phyloP scores from a whole-genome alignment of 495 filamentous ascomycete species.

The Glarea lozoyensis region DNA sequence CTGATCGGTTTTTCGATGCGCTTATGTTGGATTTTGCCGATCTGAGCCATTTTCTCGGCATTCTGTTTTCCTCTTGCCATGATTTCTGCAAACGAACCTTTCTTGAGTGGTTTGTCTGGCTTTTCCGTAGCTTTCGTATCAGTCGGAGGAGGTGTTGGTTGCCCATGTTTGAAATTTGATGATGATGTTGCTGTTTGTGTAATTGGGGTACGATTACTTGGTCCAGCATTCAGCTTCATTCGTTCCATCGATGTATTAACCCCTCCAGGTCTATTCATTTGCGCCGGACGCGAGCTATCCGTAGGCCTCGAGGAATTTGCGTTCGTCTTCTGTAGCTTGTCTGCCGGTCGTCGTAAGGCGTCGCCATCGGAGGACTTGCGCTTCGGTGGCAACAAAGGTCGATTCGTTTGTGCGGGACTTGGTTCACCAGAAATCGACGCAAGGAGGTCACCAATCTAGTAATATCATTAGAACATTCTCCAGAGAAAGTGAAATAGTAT shows the following conservation, averaged over 20 bases:
- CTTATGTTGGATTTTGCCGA: conserved; percentile 49
- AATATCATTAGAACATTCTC: conserved; percentile 2
- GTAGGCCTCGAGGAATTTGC: conserved; percentile 18
- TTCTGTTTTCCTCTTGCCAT: conserved; percentile 54
- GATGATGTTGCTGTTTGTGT: not conserved
- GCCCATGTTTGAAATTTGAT: conserved; percentile 15
- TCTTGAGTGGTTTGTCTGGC: conserved; percentile 38
- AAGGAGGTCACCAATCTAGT: conserved; percentile 41
- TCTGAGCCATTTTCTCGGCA: conserved; percentile 33
- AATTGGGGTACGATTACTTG: conserved; percentile 11
- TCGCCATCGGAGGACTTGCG: conserved; percentile 39
- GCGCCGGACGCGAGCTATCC: conserved; percentile 21
- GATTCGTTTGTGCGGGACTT: conserved; percentile 22
- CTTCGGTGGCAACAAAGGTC: conserved; percentile 28
- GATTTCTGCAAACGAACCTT: conserved; percentile 58
- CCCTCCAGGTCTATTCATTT: conserved; percentile 19
- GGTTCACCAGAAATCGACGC: conserved; percentile 45
- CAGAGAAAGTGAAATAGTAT: not conserved
- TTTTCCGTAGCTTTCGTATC: conserved; percentile 3
- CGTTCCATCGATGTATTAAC: conserved; percentile 21
- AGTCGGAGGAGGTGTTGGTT: conserved; percentile 12
- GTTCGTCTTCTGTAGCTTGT: conserved; percentile 22
- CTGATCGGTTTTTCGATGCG: conserved; percentile 32
- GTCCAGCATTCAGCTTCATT: conserved; percentile 17
- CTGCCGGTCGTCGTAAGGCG: conserved; percentile 24